A percentile compares a stretch with the other conserved stretches of the same genome.
Conservation (phyloP, 345 rosid species). For the Euphorbia lathyris region DNA sequence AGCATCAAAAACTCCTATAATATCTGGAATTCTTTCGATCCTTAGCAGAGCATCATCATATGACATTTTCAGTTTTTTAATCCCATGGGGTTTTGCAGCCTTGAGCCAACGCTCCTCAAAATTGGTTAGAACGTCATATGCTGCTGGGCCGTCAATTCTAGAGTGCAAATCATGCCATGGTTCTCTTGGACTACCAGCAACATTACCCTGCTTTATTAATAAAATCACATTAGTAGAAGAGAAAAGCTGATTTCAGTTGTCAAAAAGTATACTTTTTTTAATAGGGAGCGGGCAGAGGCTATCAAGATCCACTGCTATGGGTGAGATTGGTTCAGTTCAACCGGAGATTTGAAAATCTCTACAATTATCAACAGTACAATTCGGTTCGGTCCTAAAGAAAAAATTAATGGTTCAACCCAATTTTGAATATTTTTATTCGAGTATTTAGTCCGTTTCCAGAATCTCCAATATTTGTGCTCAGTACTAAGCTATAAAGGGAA, state of each 20-base stretch:
- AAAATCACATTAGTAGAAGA: background rate
- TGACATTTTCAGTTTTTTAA: slow-evolving; percentile 64
- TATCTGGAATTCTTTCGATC: slow-evolving; percentile 76
- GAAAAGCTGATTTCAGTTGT: background rate
- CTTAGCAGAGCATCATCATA: slow-evolving; percentile 84
- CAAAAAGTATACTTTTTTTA: background rate
- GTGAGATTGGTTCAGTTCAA: too few species aligned
- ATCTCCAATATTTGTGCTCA: too few species aligned
- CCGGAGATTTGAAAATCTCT: too few species aligned
- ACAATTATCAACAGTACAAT: too few species aligned
- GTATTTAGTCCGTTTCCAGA: too few species aligned
- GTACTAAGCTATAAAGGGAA: too few species aligned
- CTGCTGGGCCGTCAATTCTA: slow-evolving; percentile 94
- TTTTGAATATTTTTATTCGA: too few species aligned
- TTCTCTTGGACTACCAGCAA: slow-evolving; percentile 80
- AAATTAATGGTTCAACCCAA: too few species aligned
- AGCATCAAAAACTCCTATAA: slow-evolving; percentile 58
- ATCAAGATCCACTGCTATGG: too few species aligned
- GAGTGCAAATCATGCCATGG: slow-evolving; percentile 98
- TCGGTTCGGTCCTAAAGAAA: too few species aligned
- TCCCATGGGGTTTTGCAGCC: slow-evolving; percentile 74
- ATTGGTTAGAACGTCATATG: slow-evolving; percentile 86
- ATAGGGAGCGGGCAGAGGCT: too few species aligned
- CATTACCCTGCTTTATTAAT: slow-evolving; percentile 45
- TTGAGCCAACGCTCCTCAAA: slow-evolving; percentile 92